phyloP scores from a whole-genome alignment of 352 stramenopile species.

The Phytophthora lateralis region DNA sequence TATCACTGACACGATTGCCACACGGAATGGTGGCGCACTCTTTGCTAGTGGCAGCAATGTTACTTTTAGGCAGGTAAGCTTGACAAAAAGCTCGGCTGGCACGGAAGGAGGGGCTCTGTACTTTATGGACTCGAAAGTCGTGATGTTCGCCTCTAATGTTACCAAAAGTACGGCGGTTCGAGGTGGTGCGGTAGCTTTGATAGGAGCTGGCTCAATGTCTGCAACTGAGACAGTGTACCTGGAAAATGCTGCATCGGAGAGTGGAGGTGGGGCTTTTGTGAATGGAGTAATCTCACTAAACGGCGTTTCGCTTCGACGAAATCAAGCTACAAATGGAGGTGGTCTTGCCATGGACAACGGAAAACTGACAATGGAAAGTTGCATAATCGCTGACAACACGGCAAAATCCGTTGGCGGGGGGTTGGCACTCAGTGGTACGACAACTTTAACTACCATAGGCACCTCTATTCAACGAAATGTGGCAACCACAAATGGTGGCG shows the following conservation, averaged over 20 bases:
- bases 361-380: constrained; percentile 16
- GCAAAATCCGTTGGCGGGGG: constrained; percentile 22
- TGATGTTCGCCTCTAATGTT: constrained; percentile 30
- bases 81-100: constrained; percentile 18
- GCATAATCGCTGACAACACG: constrained; percentile 16
- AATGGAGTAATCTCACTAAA: constrained; percentile 17
- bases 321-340: constrained; percentile 24
- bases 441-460: not conserved
- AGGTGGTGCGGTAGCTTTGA: constrained; percentile 36
- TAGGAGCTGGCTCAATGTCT: constrained; percentile 13
- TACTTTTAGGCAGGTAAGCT: constrained; percentile 16
- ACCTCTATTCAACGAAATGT: constrained; percentile 23
- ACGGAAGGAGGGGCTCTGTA: constrained; percentile 42
- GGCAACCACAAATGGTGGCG: constrained; percentile 17
- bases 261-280: constrained; percentile 25
- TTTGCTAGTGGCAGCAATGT: constrained; percentile 24
- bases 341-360: constrained; percentile 28
- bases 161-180: constrained; percentile 24
- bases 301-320: constrained; percentile 11
- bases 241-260: constrained; percentile 28
- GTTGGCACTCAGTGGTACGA: constrained; percentile 12
- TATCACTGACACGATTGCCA: constrained; percentile 24
- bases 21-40: constrained; percentile 32
- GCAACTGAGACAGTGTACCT: constrained; percentile 7
- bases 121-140: constrained; percentile 20